Base-by-base conservation (phyloP, 73 alveolate genomes). In the Paraurostyla sp. region DNA sequence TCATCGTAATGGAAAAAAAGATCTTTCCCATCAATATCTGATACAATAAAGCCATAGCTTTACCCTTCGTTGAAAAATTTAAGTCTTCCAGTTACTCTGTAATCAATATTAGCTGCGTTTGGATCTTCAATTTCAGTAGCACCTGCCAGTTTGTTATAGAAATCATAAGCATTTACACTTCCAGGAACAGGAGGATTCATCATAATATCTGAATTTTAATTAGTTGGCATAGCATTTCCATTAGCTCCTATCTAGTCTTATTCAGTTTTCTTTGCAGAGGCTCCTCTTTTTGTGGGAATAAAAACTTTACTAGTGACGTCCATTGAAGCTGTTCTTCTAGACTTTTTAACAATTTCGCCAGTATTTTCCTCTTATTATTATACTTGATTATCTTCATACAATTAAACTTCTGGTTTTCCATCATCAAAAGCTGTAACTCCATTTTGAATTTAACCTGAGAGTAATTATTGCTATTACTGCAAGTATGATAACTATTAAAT, bases 1-100 rank as follows among this genome's bases (percentile, higher is more conserved):
- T 94, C 98, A 59, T 94, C 98, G 59, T 59, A 94, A 83, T 94
- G 98, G 22, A 94, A 95, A 65, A 94, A 94, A 11, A 94, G 65
- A 80, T 93, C 95, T 23, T 83, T 71, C n/a, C 94, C 94, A 56
- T 92, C 98, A 0, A 81, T 91, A 80, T 94, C 98, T 76, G 91
- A 91, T 18, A 90, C 85, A 7, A 94, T 73, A 52, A 94, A 94
- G 43, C 98, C 98, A 87, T 83, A 94, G 69, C 87, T 87, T 60
- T 92, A 78, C 15, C 84, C 89, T 73, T 94, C 98, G 71, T 92
- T 95, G 85, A 94, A 94, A 88, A 94, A 94, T 71, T 94, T 94
- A 23, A 94, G 89, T 54, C 94, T 91, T 29, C 98, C 98, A 22
- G 91, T 84, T 6, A 38, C 89, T 56, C 80, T 80, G 54, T 51